Evolutionary conservation across 2,329 filamentous ascomycete species (phyloP), one percentile per base, ranked within the genome.

Genomic region (Proliferodiscus dingleyae): DNA sequence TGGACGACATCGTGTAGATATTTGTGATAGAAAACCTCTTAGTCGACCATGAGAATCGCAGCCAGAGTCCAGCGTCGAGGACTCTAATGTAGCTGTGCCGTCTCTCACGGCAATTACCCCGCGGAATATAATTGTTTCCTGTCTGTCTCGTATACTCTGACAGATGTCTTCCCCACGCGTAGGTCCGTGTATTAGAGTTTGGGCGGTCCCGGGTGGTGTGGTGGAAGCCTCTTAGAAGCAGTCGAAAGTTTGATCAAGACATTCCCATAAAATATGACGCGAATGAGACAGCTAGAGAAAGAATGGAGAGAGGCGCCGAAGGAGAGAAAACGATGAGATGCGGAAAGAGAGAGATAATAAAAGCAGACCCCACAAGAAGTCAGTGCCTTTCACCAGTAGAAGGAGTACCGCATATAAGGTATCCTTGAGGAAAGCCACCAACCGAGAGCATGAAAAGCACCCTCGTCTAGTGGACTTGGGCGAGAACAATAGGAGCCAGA

Each of bases 321-420:
- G 40, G 34, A 46, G 42, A 39, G 22, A 29, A 21, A 32, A 32
- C n/a, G n/a, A 49, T 11, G 32, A 29, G 22, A 43, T 16, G 29
- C 48, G 53, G 52, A 45, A 32, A 42, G 41, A 5, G 48, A 36
- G 40, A 49, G 48, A 51, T 46, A 45, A 49, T 55, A 55, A 53
- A 51, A 49, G 47, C 47, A 46, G 43, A 30, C 32, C 29, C 37
- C 34, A 34, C 28, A 34, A 43, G 24, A 37, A 18, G 28, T n/a
- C 11, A 37, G 30, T 33, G 19, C 16, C 15, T n/a, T 15, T 15
- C 24, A 28, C 37, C 41, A 49, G 46, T 45, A 48, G 32, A 16
- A n/a, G n/a, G n/a, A 46, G 34, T 43, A 49, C 32, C 43, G 52
- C 47, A 51, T 51, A 43, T 28, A 15, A 38, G 49, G 41, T 49